Evolutionary conservation across 345 rosid genomes (phyloP).

Genomic region (Brassica napus): DNA sequence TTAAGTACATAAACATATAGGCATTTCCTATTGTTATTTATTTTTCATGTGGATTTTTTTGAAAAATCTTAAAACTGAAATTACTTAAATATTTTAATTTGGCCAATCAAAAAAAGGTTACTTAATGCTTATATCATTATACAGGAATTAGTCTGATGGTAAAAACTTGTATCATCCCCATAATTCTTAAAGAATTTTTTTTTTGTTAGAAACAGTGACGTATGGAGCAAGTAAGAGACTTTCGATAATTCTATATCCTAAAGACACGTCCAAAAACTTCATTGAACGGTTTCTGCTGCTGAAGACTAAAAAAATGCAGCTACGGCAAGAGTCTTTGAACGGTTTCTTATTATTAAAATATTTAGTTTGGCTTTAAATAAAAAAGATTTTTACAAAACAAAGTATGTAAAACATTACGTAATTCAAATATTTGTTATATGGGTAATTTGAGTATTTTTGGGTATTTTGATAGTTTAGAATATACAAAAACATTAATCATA

Average conservation of each 20-base stretch:
- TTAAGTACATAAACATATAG: neutral
- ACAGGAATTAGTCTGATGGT: neutral
- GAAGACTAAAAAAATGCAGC: neutral
- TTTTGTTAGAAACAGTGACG: neutral
- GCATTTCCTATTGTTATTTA: neutral
- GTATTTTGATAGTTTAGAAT: too few relatives aligned
- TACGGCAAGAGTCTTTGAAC: too few relatives aligned
- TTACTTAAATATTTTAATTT: neutral
- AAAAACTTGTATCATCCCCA: neutral
- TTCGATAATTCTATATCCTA: neutral
- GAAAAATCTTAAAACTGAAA: neutral
- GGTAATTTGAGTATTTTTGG: too few relatives aligned
- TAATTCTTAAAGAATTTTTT: too few relatives aligned
- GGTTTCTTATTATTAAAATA: too few relatives aligned
- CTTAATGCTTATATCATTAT: neutral
- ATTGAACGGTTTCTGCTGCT: neutral
- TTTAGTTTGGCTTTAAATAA: too few relatives aligned
- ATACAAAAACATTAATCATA: too few relatives aligned
- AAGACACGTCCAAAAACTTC: neutral
- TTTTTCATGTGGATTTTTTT: neutral
- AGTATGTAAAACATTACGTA: too few relatives aligned
- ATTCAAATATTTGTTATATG: too few relatives aligned
- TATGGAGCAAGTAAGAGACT: neutral
- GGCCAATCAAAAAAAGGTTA: neutral
- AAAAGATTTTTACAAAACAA: too few relatives aligned